Conservation (phyloP, 805 yeast genomes). For the Myxozyma vanderwaltii region DNA sequence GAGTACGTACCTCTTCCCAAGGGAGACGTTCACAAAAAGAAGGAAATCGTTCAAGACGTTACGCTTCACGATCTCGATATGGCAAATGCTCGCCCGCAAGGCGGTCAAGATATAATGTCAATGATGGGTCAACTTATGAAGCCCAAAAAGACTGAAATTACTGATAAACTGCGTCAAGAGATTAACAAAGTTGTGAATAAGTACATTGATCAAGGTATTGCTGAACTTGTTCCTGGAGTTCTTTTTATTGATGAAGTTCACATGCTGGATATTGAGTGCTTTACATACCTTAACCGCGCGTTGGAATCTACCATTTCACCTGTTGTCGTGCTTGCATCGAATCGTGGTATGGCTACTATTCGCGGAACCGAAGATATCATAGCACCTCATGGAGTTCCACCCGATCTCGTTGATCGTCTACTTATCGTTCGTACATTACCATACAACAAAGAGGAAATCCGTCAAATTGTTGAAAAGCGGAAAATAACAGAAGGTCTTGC, state of each 20-base stretch:
- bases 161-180: conserved; percentile 90
- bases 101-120: conserved; percentile 94
- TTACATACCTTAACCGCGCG: conserved; percentile 92
- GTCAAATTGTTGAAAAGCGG: conserved; percentile 78
- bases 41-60: conserved; percentile 96
- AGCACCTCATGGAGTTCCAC: conserved; percentile 96
- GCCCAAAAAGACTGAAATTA: conserved; percentile 94
- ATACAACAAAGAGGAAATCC: conserved; percentile 81
- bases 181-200: conserved; percentile 94
- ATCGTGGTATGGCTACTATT: conserved; percentile 88
- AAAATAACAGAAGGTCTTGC: conserved; percentile 74
- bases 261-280: conserved; percentile 96
- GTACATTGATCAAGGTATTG: conserved; percentile 97
- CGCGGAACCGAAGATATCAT: conserved; percentile 82
- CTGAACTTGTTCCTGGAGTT: conserved; percentile 97
- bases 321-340: conserved; percentile 91
- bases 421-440: conserved; percentile 90
- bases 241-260: conserved; percentile 97
- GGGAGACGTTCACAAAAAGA: conserved; percentile 97
- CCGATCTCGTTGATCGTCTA: conserved; percentile 88
- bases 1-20: conserved; percentile 98
- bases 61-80: conserved; percentile 94
- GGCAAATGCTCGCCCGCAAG: conserved; percentile 94
- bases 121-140: conserved; percentile 97
- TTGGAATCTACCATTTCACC: conserved; percentile 91